These are phyloP conservation scores for Dentipellis fragilis DNA, from an alignment of 768 basidiomycete species.

Conservation along the genomic window DNA sequence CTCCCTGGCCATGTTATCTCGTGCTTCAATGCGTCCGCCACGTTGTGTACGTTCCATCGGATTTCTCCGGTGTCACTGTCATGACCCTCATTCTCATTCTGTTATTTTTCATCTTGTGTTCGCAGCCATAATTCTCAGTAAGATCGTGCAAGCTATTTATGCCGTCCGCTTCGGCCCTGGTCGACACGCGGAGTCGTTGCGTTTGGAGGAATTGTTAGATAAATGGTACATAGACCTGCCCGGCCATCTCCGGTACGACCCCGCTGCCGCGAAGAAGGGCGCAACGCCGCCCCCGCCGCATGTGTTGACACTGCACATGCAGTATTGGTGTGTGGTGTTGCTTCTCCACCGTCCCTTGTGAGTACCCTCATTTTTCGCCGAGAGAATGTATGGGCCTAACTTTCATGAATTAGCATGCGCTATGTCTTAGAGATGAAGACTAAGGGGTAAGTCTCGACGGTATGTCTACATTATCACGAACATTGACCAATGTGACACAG, in stretches of 20 bases:
- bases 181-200: conserved; percentile 46
- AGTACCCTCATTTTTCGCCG: conserved; percentile 20
- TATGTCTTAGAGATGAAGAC: conserved; percentile 14
- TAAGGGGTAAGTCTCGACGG: conserved; percentile 14
- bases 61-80: not conserved
- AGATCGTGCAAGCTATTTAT: conserved; percentile 63
- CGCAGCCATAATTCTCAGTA: conserved; percentile 60
- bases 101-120: not conserved
- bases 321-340: conserved; percentile 75
- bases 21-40: conserved; percentile 70
- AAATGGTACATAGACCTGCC: conserved; percentile 71
- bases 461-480: not conserved
- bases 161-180: conserved; percentile 46
- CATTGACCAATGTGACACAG: not conserved
- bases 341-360: conserved; percentile 75
- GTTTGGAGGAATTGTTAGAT: conserved; percentile 53
- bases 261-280: conserved; percentile 22
- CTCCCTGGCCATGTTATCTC: conserved; percentile 44
- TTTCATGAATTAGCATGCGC: conserved; percentile 19
- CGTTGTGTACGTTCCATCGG: conserved; percentile 42
- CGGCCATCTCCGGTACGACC: conserved; percentile 55
- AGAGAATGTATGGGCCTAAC: not conserved
- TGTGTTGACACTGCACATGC: conserved; percentile 70
- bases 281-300: conserved; percentile 44
- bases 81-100: not conserved